Evolutionary conservation across 2,329 filamentous ascomycete genomes (phyloP), one percentile per base, ranked within the genome.

Genomic region (Xylariaceae sp.): DNA sequence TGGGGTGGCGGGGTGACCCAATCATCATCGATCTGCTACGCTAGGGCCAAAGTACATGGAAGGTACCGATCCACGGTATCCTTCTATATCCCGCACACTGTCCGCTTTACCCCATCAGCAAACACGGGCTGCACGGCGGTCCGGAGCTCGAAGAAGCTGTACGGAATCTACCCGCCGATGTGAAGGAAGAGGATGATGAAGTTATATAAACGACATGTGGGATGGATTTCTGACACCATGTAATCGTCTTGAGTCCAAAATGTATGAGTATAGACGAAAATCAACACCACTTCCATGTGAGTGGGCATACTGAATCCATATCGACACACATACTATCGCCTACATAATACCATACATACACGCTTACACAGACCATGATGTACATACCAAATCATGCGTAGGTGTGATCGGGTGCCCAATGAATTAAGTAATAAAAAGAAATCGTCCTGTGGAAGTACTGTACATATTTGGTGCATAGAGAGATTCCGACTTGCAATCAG

Each of bases 1-100:
- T 68, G 67, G 67, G 67, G 65, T 51, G 64, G 62, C 64, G 67
- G 66, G 67, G 64, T 61, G 65, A 55, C 59, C 67, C 66, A 57
- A 65, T 53, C 57, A 56, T 44, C 18, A 35, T 55, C 23, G 15
- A 17, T 55, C 39, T 45, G 11, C 13, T n/a, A 3, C 5, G 41
- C 41, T 45, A 45, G 41, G 10, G 5, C 10, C 11, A n/a, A n/a
- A 45, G 41, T 45, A 45, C 41, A 6, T 45, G 3, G 3, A 9
- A 45, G 41, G 41, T 45, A 45, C 41, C 41, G 13, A 13, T 41
- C 37, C 37, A 41, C 37, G 1, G 37, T 15, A 45, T 45, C 10
- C 41, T n/a, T 45, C 5, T 11, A n/a, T 11, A 45, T 50, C 34
- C 18, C 10, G 48, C 17, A 35, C 49, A 51, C 49, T 51, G 49